Percentiles rank a stretch among this genome's conserved stretches.
phyloP scores from a whole-genome alignment of 176 grass and related monocot species.

The Musa acuminata region DNA sequence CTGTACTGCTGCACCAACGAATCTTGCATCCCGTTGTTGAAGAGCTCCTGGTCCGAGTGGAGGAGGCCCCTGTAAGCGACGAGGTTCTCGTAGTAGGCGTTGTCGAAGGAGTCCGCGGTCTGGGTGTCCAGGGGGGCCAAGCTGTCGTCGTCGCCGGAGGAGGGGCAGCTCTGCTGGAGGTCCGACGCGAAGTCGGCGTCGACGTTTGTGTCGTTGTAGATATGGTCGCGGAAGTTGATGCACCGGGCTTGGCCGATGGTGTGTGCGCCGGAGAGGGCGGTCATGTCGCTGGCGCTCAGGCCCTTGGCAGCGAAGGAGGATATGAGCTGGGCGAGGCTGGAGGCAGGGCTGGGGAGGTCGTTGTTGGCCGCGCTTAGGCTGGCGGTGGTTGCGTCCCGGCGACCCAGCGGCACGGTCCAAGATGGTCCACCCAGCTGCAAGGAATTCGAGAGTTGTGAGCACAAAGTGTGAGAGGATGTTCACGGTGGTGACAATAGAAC shows the following conservation, averaged over 20 bases:
- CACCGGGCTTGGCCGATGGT: conserved; percentile 65
- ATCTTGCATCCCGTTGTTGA: conserved; percentile 37
- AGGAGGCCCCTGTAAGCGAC: conserved; percentile 30
- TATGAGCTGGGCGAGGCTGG: conserved; percentile 30
- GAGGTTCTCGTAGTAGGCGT: conserved; percentile 54
- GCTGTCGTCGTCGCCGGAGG: conserved; percentile 34
- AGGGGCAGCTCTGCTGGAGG: conserved; percentile 28
- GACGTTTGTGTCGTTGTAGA: conserved; percentile 72
- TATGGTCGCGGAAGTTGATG: conserved; percentile 42
- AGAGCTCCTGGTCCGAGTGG: conserved; percentile 71
- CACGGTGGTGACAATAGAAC: background rate
- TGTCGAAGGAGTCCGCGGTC: conserved; percentile 45
- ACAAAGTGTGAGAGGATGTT: too few species aligned
- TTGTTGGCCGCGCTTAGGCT: conserved; percentile 55
- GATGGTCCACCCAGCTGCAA: conserved; percentile 62
- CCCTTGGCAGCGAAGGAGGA: conserved; percentile 52
- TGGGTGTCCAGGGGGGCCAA: conserved; percentile 38
- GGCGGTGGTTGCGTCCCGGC: conserved; percentile 53
- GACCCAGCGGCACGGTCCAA: conserved; percentile 58
- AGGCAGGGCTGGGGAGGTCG: conserved; percentile 49
- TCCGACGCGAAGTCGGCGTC: conserved; percentile 28
- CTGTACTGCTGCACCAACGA: conserved; percentile 38
- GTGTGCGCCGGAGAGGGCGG: conserved; percentile 78
- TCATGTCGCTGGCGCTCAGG: conserved; percentile 56
- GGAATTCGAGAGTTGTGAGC: too few species aligned